Conservation (phyloP, 2,329 filamentous ascomycete species). For the Cytospora mali region DNA sequence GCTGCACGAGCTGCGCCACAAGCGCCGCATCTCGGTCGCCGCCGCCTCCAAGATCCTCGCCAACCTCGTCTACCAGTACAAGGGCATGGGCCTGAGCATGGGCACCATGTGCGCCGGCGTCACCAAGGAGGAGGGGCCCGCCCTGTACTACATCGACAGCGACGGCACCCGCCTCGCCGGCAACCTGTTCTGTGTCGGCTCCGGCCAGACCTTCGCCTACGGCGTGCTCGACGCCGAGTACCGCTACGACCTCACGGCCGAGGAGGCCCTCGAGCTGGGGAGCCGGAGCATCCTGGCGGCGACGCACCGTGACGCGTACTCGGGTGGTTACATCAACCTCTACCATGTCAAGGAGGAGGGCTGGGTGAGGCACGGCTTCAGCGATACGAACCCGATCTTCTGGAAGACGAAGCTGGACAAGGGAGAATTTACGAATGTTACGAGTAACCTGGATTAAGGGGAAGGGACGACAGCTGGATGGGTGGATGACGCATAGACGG, state of each 20-base stretch:
- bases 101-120: constrained; percentile 99
- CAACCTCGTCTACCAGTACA: constrained; percentile 98
- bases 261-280: constrained; percentile 89
- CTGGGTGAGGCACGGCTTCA: constrained; percentile 99
- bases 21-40: constrained; percentile 96
- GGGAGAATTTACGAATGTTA: constrained; percentile 97
- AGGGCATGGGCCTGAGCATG: constrained; percentile 98
- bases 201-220: constrained; percentile 97
- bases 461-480: not conserved
- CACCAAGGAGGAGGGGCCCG: constrained; percentile 90
- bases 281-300: constrained; percentile 92
- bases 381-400: constrained; percentile 98
- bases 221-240: constrained; percentile 97
- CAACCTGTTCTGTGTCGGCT: constrained; percentile 97
- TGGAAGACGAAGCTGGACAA: constrained; percentile 99
- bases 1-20: constrained; percentile 98
- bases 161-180: constrained; percentile 91
- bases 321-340: constrained; percentile 96
- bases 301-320: constrained; percentile 97
- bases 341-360: constrained; percentile 99
- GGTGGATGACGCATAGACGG: constrained; percentile 1
- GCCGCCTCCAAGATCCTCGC: constrained; percentile 98
- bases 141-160: constrained; percentile 98
- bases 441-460: constrained; percentile 67
- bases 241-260: constrained; percentile 80